Conservation (phyloP, 169 alveolate genomes). For the Eimeria nieschulzi region DNA sequence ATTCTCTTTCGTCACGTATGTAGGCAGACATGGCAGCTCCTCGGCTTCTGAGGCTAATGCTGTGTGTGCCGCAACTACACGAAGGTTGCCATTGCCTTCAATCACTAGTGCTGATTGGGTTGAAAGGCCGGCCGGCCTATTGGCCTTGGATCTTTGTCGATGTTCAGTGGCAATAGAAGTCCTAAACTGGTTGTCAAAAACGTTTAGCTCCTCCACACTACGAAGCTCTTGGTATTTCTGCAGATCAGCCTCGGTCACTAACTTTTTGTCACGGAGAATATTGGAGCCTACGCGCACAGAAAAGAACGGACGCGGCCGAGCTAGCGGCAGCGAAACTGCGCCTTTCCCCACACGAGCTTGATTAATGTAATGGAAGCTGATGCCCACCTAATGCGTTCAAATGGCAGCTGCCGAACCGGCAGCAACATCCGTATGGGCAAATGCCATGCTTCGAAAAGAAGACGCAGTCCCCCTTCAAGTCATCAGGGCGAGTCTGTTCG, state of each 20-base stretch:
- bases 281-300: neutral
- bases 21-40: no score
- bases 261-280: neutral
- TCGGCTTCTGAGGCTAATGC: no score
- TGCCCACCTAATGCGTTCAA: constrained; percentile 50
- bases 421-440: constrained; percentile 67
- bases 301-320: neutral
- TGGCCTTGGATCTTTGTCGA: neutral
- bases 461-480: constrained; percentile 39
- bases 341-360: no score
- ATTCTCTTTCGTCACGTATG: no score
- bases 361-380: no score
- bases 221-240: constrained; percentile 23
- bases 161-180: neutral
- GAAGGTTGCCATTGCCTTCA: neutral
- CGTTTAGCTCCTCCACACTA: constrained; percentile 7
- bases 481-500: constrained; percentile 29
- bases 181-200: neutral
- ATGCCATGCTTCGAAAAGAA: constrained; percentile 30
- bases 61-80: no score
- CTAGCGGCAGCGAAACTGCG: no score
- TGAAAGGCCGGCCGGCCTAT: neutral
- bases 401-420: constrained; percentile 59
- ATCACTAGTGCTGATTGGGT: neutral
- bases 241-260: constrained; percentile 28